Evolutionary conservation across 257 asterid species (phyloP).

Genomic region (Solanum pennellii): DNA sequence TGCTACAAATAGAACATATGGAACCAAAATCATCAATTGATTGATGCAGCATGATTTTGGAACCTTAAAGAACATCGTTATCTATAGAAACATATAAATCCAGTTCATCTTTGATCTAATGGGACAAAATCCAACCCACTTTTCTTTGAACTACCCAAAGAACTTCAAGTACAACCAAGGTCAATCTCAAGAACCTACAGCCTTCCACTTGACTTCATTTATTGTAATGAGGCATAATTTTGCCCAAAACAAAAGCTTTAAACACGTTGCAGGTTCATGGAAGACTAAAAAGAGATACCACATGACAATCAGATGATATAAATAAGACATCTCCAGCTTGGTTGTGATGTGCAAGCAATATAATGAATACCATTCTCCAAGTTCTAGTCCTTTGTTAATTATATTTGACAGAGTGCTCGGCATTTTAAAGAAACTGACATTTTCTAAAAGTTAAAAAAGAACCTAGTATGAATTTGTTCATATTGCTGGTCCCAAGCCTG

Average conservation of each 20-base stretch:
- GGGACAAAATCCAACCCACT: background rate
- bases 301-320: background rate
- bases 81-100: background rate
- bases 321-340: background rate
- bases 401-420: background rate
- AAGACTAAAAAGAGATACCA: background rate
- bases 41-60: background rate
- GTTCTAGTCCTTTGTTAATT: background rate
- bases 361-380: background rate
- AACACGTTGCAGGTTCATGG: background rate
- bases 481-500: background rate
- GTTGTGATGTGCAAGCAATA: background rate
- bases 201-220: background rate
- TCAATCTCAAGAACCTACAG: background rate
- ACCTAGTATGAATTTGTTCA: background rate
- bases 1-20: background rate
- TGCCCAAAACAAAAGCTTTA: background rate
- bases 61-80: background rate
- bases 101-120: background rate
- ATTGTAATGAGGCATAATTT: background rate
- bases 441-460: background rate
- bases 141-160: background rate
- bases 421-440: background rate
- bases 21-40: background rate
- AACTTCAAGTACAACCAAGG: background rate